A percentile compares a stretch with the other conserved stretches of the same genome.
Evolutionary conservation across 495 filamentous ascomycete genomes (phyloP).

Genomic region (Penicillium mononematosum): DNA sequence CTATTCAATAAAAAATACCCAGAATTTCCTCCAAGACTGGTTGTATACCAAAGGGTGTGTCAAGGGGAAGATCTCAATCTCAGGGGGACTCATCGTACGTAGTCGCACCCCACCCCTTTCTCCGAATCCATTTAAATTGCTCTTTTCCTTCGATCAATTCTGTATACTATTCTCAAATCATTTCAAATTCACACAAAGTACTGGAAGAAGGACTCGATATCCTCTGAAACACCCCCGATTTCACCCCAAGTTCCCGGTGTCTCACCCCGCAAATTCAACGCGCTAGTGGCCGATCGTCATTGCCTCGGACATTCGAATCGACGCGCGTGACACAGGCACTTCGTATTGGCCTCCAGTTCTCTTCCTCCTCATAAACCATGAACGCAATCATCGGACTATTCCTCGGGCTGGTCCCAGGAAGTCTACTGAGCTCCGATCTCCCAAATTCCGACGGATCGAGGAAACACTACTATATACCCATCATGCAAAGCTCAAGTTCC

Average conservation of each 20-base stretch:
- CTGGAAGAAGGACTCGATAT: no score
- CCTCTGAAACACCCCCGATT: no score
- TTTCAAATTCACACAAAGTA: no score
- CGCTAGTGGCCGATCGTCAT: not conserved
- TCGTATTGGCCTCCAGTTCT: not conserved
- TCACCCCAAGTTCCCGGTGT: not conserved
- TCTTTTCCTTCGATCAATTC: not conserved
- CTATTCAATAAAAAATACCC: not conserved
- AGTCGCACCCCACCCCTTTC: slow-evolving; percentile 4
- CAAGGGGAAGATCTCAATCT: slow-evolving; percentile 1
- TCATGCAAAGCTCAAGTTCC: not conserved
- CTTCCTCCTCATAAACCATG: not conserved
- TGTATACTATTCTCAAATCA: no score
- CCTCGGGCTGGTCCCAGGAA: not conserved
- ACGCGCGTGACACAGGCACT: not conserved
- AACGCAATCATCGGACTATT: not conserved
- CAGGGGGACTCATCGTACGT: not conserved
- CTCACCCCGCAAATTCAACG: slow-evolving; percentile 1
- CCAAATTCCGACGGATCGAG: not conserved
- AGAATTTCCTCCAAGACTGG: not conserved
- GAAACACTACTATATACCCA: not conserved
- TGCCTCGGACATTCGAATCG: not conserved
- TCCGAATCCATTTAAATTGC: not conserved
- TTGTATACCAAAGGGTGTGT: not conserved
- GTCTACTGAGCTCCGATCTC: not conserved